Evolutionary conservation across 2,329 filamentous ascomycete genomes (phyloP), one percentile per base, ranked within the genome.

Genomic region (Xylariaceae sp.): DNA sequence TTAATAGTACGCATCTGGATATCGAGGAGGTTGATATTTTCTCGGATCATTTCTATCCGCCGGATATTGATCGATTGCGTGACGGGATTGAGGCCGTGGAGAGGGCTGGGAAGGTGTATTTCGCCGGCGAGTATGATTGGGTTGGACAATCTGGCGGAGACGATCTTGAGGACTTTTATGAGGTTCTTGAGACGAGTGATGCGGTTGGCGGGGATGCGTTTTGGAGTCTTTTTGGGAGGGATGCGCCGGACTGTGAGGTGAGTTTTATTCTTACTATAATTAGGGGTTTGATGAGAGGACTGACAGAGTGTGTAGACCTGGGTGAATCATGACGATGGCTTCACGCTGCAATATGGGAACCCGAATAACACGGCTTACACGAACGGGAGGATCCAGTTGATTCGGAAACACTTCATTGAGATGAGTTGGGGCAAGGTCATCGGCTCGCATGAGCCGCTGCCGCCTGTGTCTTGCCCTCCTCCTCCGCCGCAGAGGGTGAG

Each of bases 41-140:
- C 66, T 78, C 75, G 11, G 72, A 81, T 65, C 78, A 80, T 63
- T 80, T 74, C 67, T 80, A 80, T 62, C 77, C 77, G 0, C 65
- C 75, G 53, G 71, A 76, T 60, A 70, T 71, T n/a, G 66, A 66
- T 34, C 76, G 75, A 62, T 67, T 81, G 39, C 65, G 71, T 53
- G 59, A 63, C 1, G 77, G 75, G 52, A 74, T 79, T 45, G 69
- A 65, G 4, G 64, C 68, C 4, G 76, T 76, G 11, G 73, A 72
- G 57, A 58, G 62, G 5, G 72, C 66, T 2, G 63, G 71, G 55
- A 75, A 74, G 59, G 72, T 75, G 11, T 80, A 79, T 63, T 73
- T 78, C 44, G 76, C 74, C 1, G 78, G 77, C 10, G 78, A 80
- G 62, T 80, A 79, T 59, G 76, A 74, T 61, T 80, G 78, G 78